These are phyloP conservation scores for Russula brevipes DNA, from an alignment of 768 basidiomycete genomes.

Conservation along the genomic window DNA sequence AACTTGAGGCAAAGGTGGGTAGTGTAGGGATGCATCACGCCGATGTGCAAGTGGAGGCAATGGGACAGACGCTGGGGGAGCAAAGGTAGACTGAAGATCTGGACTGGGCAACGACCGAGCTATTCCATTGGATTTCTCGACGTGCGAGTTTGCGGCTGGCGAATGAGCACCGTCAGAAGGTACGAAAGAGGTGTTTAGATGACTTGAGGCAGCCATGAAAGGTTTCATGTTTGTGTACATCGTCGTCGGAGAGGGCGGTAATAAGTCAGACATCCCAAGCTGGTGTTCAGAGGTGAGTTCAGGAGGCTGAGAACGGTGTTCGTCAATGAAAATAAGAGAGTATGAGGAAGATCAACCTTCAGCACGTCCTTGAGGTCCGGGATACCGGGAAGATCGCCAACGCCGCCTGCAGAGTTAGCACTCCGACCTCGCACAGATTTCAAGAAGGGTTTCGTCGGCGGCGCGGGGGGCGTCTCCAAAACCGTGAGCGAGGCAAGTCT, in stretches of 20 bases:
- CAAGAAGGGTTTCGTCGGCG: constrained; percentile 46
- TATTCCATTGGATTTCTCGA: constrained; percentile 4
- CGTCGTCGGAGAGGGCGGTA: constrained; percentile 68
- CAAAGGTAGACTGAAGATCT: constrained; percentile 6
- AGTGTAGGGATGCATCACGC: constrained; percentile 23
- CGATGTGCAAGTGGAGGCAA: constrained; percentile 27
- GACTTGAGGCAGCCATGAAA: constrained; percentile 38
- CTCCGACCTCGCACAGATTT: constrained; percentile 41
- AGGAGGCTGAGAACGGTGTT: constrained; percentile 44
- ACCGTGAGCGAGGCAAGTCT: constrained; percentile 52
- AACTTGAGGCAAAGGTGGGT: constrained; percentile 37
- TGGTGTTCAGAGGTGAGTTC: constrained; percentile 65
- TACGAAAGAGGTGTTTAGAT: constrained; percentile 33
- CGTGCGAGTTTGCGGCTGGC: not conserved
- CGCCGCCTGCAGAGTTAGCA: constrained; percentile 43
- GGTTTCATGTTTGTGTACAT: constrained; percentile 36
- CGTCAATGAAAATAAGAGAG: not conserved
- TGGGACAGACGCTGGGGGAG: constrained; percentile 23
- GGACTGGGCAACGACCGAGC: constrained; percentile 2
- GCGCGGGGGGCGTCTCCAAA: constrained; percentile 42
- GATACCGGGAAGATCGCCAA: constrained; percentile 38
- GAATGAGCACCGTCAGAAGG: constrained; percentile 19
- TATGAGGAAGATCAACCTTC: constrained; percentile 43
- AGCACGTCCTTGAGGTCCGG: constrained; percentile 69
- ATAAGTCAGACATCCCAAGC: constrained; percentile 58